phyloP scores from a whole-genome alignment of 2,329 filamentous ascomycete genomes.

The Botrytis pseudocinerea region DNA sequence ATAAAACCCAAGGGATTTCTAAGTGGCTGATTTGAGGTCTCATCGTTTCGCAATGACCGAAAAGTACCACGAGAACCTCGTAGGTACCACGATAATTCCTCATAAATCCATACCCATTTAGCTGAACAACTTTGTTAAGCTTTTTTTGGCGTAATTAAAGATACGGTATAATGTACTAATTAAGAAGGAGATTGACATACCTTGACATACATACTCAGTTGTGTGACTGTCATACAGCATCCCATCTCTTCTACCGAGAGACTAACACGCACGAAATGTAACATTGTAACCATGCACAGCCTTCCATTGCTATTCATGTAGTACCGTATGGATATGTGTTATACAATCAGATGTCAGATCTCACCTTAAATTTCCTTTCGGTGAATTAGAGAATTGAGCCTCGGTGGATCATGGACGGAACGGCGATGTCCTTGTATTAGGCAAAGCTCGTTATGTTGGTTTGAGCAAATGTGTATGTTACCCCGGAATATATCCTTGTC shows the following conservation, averaged over 20 bases:
- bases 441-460: not conserved
- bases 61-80: not conserved
- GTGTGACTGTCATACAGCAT: not conserved
- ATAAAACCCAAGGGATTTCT: not conserved
- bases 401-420: not conserved
- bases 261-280: not conserved
- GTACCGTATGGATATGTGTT: not conserved
- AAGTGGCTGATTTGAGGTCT: not conserved
- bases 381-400: slow-evolving; percentile 11
- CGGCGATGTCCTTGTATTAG: slow-evolving; percentile 12
- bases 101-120: not conserved
- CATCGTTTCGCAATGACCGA: not conserved
- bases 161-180: not conserved
- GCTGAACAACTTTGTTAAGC: slow-evolving; percentile 1
- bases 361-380: not conserved
- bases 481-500: slow-evolving; percentile 13
- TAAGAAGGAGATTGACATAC: not conserved
- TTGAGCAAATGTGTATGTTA: not conserved
- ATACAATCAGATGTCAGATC: slow-evolving; percentile 13
- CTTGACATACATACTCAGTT: not conserved
- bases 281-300: not conserved
- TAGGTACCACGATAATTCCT: not conserved
- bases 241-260: not conserved
- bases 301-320: not conserved
- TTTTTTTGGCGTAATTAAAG: slow-evolving; percentile 13